Percentiles rank a stretch among this genome's conserved stretches.
Conservation (phyloP, 345 rosid species). For the Brassica cretica region DNA sequence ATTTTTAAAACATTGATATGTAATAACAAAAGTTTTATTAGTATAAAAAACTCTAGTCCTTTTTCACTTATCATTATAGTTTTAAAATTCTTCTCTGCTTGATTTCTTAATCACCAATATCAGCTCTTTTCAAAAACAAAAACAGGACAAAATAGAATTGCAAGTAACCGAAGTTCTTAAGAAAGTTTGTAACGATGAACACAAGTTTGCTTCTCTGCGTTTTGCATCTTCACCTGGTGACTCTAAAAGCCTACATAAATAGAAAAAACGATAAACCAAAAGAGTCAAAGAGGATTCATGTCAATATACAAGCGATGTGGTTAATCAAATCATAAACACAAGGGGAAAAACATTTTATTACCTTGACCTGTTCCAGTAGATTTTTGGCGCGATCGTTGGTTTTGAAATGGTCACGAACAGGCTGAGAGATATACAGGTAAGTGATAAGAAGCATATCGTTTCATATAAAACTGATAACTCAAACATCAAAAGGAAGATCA, state of each 20-base stretch:
- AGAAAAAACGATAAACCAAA: not conserved
- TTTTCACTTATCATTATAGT: not conserved
- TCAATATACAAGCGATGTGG: not conserved
- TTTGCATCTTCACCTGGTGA: slow-evolving; percentile 5
- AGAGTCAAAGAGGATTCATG: not conserved
- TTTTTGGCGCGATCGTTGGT: not conserved
- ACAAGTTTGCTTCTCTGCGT: not conserved
- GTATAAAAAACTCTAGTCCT: not conserved
- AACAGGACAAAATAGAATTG: not conserved
- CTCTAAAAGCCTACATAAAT: slow-evolving; percentile 5
- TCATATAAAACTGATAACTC: not conserved
- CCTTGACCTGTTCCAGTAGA: not conserved
- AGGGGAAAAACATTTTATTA: not conserved
- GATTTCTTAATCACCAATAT: not conserved
- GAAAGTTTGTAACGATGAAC: not conserved
- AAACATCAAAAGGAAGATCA: not conserved
- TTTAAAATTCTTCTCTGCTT: not conserved
- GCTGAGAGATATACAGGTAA: not conserved
- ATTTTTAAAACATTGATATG: no score
- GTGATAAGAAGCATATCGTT: not conserved
- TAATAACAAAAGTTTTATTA: not conserved
- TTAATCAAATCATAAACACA: not conserved
- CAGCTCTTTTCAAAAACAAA: not conserved
- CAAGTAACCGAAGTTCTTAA: not conserved
- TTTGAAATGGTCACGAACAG: slow-evolving; percentile 14